phyloP scores from a whole-genome alignment of 2,329 filamentous ascomycete species.

The Blumeria graminis region DNA sequence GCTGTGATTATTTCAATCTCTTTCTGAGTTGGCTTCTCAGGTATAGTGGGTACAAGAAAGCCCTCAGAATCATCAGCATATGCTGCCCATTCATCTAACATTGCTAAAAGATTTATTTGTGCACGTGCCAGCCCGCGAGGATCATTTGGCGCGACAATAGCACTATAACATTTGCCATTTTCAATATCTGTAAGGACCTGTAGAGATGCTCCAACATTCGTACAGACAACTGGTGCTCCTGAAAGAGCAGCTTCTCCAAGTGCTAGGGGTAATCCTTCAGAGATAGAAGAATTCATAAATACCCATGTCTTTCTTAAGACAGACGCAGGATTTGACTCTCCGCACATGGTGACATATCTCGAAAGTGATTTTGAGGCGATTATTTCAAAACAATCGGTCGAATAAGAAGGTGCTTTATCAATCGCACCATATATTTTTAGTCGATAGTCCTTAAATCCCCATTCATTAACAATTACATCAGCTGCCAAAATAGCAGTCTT shows the following conservation, averaged over 20 bases:
- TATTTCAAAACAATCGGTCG: conserved; percentile 28
- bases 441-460: conserved; percentile 38
- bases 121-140: conserved; percentile 32
- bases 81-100: conserved; percentile 35
- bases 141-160: conserved; percentile 40
- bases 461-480: conserved; percentile 40
- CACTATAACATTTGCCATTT: conserved; percentile 26
- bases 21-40: conserved; percentile 22
- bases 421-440: conserved; percentile 38
- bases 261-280: conserved; percentile 29
- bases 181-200: conserved; percentile 30
- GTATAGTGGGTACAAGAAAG: conserved; percentile 11
- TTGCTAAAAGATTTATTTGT: conserved; percentile 34
- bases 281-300: conserved; percentile 31
- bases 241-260: conserved; percentile 32
- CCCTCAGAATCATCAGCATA: conserved; percentile 21
- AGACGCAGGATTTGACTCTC: conserved; percentile 19
- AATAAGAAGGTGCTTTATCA: conserved; percentile 36
- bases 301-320: conserved; percentile 23
- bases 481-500: conserved; percentile 38
- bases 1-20: conserved; percentile 27
- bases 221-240: conserved; percentile 29
- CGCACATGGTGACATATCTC: conserved; percentile 14
- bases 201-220: conserved; percentile 29
- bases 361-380: conserved; percentile 13